Evolutionary conservation across 108 stramenopile species (phyloP).

Genomic region (Nitzschia sp.): DNA sequence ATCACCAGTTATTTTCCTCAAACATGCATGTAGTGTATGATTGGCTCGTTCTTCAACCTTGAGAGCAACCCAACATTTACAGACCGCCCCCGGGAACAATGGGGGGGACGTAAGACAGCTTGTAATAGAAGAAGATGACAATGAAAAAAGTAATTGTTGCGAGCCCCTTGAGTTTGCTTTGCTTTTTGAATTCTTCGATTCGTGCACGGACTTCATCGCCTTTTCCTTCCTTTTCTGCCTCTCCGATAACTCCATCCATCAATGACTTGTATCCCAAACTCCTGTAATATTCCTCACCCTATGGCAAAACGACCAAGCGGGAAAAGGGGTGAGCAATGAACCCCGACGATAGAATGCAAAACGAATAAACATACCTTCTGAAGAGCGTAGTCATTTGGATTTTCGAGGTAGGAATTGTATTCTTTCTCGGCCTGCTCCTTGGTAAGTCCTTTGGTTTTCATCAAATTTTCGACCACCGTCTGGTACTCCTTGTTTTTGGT

Average conservation of each 20-base stretch:
- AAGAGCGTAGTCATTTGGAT: constrained; percentile 36
- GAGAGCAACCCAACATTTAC: not conserved
- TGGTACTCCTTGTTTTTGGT: constrained; percentile 28
- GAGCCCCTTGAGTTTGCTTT: constrained; percentile 26
- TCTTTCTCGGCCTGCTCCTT: constrained; percentile 33
- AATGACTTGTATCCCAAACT: constrained; percentile 34
- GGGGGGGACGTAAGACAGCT: constrained; percentile 26
- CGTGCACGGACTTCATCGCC: constrained; percentile 34
- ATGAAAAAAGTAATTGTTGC: constrained; percentile 25
- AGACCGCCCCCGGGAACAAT: not conserved
- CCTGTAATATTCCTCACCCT: constrained; percentile 40
- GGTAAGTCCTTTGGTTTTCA: constrained; percentile 18
- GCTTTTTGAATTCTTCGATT: constrained; percentile 24
- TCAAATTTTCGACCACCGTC: constrained; percentile 26
- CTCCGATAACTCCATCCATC: constrained; percentile 41
- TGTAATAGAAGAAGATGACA: constrained; percentile 16
- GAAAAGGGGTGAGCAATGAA: too few relatives aligned
- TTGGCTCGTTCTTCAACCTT: too few relatives aligned
- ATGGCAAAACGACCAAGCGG: not conserved
- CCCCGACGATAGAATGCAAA: not conserved
- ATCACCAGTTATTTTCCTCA: too few relatives aligned
- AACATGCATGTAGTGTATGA: too few relatives aligned
- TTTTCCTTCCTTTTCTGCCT: constrained; percentile 41
- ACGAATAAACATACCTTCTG: constrained; percentile 21
- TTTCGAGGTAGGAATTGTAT: constrained; percentile 38